phyloP scores from a whole-genome alignment of 768 basidiomycete genomes.

The Boletus vermiculosoides region DNA sequence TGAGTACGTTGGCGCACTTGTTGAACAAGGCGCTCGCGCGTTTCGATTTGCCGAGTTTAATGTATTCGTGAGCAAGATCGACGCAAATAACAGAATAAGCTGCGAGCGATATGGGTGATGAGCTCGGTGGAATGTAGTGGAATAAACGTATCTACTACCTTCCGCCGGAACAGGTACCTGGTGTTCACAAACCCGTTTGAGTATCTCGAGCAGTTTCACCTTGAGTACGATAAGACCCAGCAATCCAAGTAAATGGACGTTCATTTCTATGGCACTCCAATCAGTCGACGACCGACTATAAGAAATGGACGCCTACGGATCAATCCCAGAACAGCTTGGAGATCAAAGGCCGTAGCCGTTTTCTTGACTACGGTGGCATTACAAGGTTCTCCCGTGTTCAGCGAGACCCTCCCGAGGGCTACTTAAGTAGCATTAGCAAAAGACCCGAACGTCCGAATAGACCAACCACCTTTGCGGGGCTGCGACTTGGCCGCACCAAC shows the following conservation, averaged over 20 bases:
- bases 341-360: conserved; percentile 16
- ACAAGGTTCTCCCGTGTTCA: conserved; percentile 14
- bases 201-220: conserved; percentile 63
- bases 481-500: conserved; percentile 44
- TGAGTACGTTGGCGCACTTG: conserved; percentile 49
- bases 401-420: conserved; percentile 20
- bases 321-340: conserved; percentile 41
- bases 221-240: conserved; percentile 65
- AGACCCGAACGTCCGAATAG: neutral
- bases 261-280: conserved; percentile 42
- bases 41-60: conserved; percentile 69
- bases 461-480: conserved; percentile 38
- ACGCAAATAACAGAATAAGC: conserved; percentile 64
- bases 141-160: conserved; percentile 46
- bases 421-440: neutral
- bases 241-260: conserved; percentile 62
- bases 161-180: conserved; percentile 42
- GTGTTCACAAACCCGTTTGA: conserved; percentile 58
- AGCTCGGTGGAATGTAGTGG: neutral
- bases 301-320: conserved; percentile 45
- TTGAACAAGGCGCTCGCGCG: conserved; percentile 66
- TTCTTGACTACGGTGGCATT: conserved; percentile 1
- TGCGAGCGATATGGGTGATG: conserved; percentile 23
- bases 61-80: conserved; percentile 77
- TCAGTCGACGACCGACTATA: neutral